Evolutionary conservation across 169 alveolate species (phyloP).

Genomic region (Plasmodium yoelii): DNA sequence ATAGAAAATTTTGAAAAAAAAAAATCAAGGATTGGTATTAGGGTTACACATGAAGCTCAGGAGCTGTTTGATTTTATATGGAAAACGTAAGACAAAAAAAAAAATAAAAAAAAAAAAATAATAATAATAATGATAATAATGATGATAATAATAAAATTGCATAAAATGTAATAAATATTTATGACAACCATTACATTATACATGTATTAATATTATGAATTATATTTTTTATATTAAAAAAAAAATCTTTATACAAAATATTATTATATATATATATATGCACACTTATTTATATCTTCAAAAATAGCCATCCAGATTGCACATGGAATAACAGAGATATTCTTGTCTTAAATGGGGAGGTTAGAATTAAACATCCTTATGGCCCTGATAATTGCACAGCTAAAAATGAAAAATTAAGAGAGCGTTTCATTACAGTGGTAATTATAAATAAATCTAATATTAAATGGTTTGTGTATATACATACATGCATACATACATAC

Average conservation of each 20-base stretch:
- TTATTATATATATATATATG: background rate
- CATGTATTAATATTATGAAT: too few relatives aligned
- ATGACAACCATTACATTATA: background rate
- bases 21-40: constrained; percentile 56
- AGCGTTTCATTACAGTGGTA: constrained; percentile 67
- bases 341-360: constrained; percentile 62
- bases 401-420: constrained; percentile 57
- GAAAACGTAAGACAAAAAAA: constrained; percentile 61
- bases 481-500: background rate
- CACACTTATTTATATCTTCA: background rate
- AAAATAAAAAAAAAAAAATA: background rate
- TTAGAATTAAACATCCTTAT: constrained; percentile 66
- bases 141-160: background rate
- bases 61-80: constrained; percentile 74
- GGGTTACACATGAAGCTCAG: constrained; percentile 71
- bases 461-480: too few relatives aligned
- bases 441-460: background rate
- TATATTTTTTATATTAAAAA: background rate
- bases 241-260: too few relatives aligned
- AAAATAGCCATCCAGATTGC: constrained; percentile 55
- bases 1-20: constrained; percentile 25
- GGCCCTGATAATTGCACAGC: constrained; percentile 69
- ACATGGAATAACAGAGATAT: constrained; percentile 62
- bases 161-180: background rate
- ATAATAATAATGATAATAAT: too few relatives aligned